phyloP scores from a whole-genome alignment of 2,329 filamentous ascomycete genomes.

The Phaeoacremonium minimum region DNA sequence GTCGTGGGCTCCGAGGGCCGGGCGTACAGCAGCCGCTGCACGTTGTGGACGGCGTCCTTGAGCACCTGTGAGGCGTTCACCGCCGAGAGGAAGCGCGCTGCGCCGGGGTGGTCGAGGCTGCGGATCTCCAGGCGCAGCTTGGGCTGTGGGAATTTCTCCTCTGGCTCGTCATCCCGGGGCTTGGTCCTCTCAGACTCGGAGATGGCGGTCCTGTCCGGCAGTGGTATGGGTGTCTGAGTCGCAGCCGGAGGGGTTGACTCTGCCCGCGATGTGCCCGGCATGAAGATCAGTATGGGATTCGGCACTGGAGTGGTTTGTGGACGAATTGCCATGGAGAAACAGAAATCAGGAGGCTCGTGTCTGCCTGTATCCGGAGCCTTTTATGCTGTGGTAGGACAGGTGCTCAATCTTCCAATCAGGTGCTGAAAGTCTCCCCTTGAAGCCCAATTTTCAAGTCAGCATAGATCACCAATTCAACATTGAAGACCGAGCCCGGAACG shows the following conservation, averaged over 20 bases:
- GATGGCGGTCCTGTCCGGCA: constrained; percentile 9
- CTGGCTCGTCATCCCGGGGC: constrained; percentile 3
- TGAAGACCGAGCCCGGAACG: no score
- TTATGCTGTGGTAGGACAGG: no score
- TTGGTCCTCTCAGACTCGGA: constrained; percentile 1
- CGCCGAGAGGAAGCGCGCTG: constrained; percentile 61
- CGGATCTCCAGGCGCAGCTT: constrained; percentile 57
- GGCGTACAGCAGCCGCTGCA: constrained; percentile 69
- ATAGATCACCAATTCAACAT: no score
- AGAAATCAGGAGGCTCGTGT: no score
- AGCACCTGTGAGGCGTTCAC: constrained; percentile 62
- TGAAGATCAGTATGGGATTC: constrained; percentile 20
- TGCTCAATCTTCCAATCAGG: no score
- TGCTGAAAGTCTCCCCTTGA: background rate
- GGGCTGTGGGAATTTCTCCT: constrained; percentile 35
- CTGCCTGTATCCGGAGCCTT: no score
- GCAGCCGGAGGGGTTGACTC: constrained; percentile 12
- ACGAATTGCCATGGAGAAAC: background rate
- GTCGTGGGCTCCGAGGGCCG: constrained; percentile 34
- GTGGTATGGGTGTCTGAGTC: constrained; percentile 7
- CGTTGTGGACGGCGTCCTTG: constrained; percentile 57
- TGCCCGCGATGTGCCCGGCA: constrained; percentile 21
- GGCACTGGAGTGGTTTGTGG: constrained; percentile 25
- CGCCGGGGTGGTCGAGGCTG: constrained; percentile 55
- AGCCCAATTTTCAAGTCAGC: no score